phyloP scores from a whole-genome alignment of 441 rosid genomes.

The Corymbia citriodora region DNA sequence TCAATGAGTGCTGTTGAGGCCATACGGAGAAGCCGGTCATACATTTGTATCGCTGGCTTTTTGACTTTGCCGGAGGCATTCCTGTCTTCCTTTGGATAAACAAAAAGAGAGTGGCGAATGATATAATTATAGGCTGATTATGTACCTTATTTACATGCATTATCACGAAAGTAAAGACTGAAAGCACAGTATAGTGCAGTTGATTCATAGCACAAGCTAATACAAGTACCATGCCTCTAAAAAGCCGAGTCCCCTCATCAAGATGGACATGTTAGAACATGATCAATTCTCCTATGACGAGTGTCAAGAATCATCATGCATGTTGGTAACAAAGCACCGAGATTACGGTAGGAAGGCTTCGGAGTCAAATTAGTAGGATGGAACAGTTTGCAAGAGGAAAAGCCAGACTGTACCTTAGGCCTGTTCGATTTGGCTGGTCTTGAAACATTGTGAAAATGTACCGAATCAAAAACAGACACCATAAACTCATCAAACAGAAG shows the following conservation, averaged over 20 bases:
- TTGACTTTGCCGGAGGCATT: conserved; percentile 17
- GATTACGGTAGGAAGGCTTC: neutral
- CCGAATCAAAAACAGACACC: conserved; percentile 56
- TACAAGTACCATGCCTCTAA: neutral
- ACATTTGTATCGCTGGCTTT: conserved; percentile 54
- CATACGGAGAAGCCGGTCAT: conserved; percentile 53
- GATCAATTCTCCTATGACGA: neutral
- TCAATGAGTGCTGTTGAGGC: conserved; percentile 61
- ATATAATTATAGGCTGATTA: neutral
- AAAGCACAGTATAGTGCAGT: neutral
- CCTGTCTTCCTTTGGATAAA: conserved; percentile 22
- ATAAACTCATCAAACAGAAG: conserved; percentile 58
- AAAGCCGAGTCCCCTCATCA: neutral
- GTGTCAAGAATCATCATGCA: neutral
- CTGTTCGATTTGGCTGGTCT: conserved; percentile 16
- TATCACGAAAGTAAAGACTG: neutral
- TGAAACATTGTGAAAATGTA: conserved; percentile 32
- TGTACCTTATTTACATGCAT: neutral
- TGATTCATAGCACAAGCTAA: neutral
- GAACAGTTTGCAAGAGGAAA: neutral
- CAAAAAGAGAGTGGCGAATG: neutral
- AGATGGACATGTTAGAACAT: neutral
- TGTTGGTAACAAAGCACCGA: neutral
- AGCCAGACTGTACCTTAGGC: conserved; percentile 35
- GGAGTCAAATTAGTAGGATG: neutral